Conservation (phyloP, 1,139 yeast species). For the Suhomyces bokatorum region DNA sequence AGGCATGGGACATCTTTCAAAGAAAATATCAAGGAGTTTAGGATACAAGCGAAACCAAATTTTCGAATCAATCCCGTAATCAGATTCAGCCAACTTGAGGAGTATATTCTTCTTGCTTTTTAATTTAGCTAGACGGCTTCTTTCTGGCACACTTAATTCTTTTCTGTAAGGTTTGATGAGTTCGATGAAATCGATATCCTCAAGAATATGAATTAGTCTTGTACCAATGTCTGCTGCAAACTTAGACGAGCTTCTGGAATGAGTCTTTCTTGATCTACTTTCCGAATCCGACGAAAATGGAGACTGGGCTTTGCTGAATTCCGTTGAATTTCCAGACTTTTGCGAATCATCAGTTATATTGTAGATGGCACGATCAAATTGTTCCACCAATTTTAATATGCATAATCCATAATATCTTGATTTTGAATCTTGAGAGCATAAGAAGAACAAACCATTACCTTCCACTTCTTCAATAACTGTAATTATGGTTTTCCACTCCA, state of each 20-base stretch:
- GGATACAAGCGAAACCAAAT: slow-evolving; percentile 92
- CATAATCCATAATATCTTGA: slow-evolving; percentile 74
- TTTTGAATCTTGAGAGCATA: slow-evolving; percentile 83
- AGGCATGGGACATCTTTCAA: slow-evolving; percentile 85
- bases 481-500: slow-evolving; percentile 76
- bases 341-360: slow-evolving; percentile 39
- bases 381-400: slow-evolving; percentile 72
- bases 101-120: slow-evolving; percentile 64
- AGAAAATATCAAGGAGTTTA: slow-evolving; percentile 65
- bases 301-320: slow-evolving; percentile 4
- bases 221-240: slow-evolving; percentile 81
- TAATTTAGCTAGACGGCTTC: slow-evolving; percentile 66
- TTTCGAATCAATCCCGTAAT: slow-evolving; percentile 93
- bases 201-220: slow-evolving; percentile 75
- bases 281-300: slow-evolving; percentile 5
- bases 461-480: slow-evolving; percentile 91
- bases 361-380: slow-evolving; percentile 79
- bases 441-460: slow-evolving; percentile 89
- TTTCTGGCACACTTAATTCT: slow-evolving; percentile 80
- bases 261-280: slow-evolving; percentile 25
- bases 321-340: background rate
- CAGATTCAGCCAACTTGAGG: slow-evolving; percentile 79
- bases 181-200: slow-evolving; percentile 66
- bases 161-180: slow-evolving; percentile 58
- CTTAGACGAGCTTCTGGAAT: slow-evolving; percentile 63